phyloP scores from a whole-genome alignment of 1,139 yeast genomes.

The Hansenula sp. region DNA sequence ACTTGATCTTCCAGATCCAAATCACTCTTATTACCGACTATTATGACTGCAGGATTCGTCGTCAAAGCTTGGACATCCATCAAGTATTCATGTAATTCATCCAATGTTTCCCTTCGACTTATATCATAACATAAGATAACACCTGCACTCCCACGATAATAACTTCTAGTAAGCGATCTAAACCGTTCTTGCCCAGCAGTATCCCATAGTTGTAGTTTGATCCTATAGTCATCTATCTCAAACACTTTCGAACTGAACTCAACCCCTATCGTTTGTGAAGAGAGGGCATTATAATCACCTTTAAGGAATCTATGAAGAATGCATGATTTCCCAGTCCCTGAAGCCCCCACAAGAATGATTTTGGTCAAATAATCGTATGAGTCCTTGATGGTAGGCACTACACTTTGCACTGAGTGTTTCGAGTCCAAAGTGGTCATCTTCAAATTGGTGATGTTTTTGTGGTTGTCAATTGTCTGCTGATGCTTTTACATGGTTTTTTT shows the following conservation, averaged over 20 bases:
- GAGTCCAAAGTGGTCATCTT: not conserved
- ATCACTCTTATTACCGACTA: constrained; percentile 48
- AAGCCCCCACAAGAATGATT: constrained; percentile 40
- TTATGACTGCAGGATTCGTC: constrained; percentile 35
- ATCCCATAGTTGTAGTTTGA: constrained; percentile 58
- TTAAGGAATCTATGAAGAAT: constrained; percentile 38
- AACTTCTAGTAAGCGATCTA: constrained; percentile 69
- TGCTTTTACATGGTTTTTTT: too few species aligned
- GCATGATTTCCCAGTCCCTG: constrained; percentile 44
- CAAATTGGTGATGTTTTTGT: not conserved
- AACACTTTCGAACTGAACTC: constrained; percentile 43
- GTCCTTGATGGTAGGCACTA: constrained; percentile 6
- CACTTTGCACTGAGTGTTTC: not conserved
- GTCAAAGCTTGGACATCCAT: constrained; percentile 46
- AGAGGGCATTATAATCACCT: constrained; percentile 28
- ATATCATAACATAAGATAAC: constrained; percentile 75
- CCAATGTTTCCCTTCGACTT: constrained; percentile 49
- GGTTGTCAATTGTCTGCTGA: not conserved
- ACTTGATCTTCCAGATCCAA: constrained; percentile 16
- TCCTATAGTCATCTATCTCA: constrained; percentile 24
- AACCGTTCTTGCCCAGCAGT: constrained; percentile 83
- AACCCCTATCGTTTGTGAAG: constrained; percentile 46
- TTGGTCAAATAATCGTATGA: constrained; percentile 41
- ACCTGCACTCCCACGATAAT: constrained; percentile 78
- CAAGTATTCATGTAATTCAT: constrained; percentile 41